A percentile compares a stretch with the other conserved stretches of the same genome.
phyloP scores from a whole-genome alignment of 2,329 filamentous ascomycete species.

The Zasmidium angulare region DNA sequence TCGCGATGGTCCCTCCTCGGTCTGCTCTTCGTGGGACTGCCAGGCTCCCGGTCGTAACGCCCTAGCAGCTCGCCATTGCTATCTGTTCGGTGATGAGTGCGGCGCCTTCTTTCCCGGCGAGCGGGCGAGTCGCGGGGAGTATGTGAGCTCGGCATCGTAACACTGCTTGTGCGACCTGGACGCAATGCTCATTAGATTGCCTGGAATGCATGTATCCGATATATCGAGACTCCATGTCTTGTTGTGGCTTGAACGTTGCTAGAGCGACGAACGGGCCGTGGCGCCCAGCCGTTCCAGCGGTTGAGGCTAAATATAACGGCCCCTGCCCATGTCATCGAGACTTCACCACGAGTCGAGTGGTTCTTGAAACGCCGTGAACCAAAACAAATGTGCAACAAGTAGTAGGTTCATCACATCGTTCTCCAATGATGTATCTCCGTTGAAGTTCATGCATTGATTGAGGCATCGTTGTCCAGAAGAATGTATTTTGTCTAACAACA shows the following conservation, averaged over 20 bases:
- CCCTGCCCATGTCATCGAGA: too few relatives aligned
- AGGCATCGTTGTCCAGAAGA: neutral
- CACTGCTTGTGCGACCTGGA: neutral
- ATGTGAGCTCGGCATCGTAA: slow-evolving; percentile 8
- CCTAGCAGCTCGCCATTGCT: slow-evolving; percentile 35
- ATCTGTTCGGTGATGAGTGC: slow-evolving; percentile 36
- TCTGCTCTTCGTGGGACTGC: slow-evolving; percentile 15
- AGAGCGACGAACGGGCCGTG: neutral
- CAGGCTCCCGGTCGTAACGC: slow-evolving; percentile 13
- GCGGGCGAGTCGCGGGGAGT: slow-evolving; percentile 27
- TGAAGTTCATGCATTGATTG: too few relatives aligned
- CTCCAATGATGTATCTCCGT: too few relatives aligned
- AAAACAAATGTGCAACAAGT: too few relatives aligned
- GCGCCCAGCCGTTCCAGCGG: neutral
- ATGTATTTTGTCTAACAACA: neutral
- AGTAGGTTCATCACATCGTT: too few relatives aligned
- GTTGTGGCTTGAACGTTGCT: neutral
- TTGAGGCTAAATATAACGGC: neutral
- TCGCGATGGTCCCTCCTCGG: slow-evolving; percentile 10
- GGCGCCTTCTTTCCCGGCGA: slow-evolving; percentile 31
- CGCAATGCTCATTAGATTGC: neutral
- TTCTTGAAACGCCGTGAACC: neutral
- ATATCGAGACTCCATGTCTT: neutral
- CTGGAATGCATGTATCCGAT: neutral
- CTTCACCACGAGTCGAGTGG: neutral